A percentile compares a stretch with the other conserved stretches of the same genome.
Evolutionary conservation across 345 rosid genomes (phyloP).

Genomic region (Trapa bicornis): DNA sequence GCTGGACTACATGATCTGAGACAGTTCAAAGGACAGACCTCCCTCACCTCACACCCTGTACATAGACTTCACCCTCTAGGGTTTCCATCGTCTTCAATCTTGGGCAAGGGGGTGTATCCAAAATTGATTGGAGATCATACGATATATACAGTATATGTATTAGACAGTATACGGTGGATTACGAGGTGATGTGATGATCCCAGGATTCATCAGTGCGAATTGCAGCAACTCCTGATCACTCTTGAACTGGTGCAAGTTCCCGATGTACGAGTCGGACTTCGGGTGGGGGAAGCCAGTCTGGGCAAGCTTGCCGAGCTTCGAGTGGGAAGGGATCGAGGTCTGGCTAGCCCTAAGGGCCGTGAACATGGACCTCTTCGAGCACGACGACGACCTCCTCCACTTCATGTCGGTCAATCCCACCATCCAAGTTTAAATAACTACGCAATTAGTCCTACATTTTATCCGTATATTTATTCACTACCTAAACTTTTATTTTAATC

Average conservation of each 20-base stretch:
- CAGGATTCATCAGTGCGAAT: too few species aligned
- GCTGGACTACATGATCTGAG: slow-evolving; percentile 53
- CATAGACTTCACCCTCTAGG: slow-evolving; percentile 6
- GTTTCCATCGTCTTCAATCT: too few species aligned
- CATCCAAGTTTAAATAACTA: neutral
- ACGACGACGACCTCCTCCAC: slow-evolving; percentile 4
- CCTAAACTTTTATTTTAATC: too few species aligned
- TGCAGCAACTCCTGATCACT: too few species aligned
- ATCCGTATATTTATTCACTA: too few species aligned
- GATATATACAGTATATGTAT: too few species aligned
- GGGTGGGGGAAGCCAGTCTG: slow-evolving; percentile 22
- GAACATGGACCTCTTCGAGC: slow-evolving; percentile 7
- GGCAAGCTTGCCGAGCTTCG: neutral
- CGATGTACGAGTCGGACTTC: slow-evolving; percentile 14
- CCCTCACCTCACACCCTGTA: slow-evolving; percentile 11
- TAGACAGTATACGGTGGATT: too few species aligned
- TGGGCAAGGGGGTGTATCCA: too few species aligned
- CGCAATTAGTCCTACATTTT: too few species aligned
- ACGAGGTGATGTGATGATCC: too few species aligned
- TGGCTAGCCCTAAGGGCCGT: slow-evolving; percentile 9
- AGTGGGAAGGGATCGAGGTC: slow-evolving; percentile 13
- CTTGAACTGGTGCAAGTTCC: slow-evolving; percentile 9
- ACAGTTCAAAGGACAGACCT: neutral
- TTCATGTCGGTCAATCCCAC: neutral
- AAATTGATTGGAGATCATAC: too few species aligned